Conservation (phyloP, 2,329 filamentous ascomycete species). For the Aspergillus sergii region DNA sequence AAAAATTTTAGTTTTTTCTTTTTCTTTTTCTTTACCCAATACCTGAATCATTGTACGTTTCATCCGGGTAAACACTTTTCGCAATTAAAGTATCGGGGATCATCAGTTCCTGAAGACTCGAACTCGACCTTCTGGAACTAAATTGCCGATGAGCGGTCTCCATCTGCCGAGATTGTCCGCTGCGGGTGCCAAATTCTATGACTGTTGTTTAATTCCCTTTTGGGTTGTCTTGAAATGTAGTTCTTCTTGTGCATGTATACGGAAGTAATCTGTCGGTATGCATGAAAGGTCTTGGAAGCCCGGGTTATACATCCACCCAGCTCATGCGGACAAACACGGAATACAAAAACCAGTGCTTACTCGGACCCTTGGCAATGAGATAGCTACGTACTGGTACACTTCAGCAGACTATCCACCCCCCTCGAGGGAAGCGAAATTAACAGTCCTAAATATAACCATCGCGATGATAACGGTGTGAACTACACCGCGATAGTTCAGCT, state of each 20-base stretch:
- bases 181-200: neutral
- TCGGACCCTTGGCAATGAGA: neutral
- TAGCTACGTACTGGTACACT: neutral
- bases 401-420: neutral
- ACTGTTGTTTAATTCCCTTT: neutral
- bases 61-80: neutral
- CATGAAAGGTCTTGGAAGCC: neutral
- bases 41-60: neutral
- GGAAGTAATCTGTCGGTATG: too few relatives aligned
- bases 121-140: neutral
- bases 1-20: slow-evolving; percentile 12
- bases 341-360: neutral
- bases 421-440: slow-evolving; percentile 16
- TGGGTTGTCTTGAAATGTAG: neutral
- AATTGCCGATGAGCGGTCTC: neutral
- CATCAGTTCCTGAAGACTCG: slow-evolving; percentile 16
- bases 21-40: neutral
- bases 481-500: neutral
- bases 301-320: neutral
- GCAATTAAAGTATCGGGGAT: slow-evolving; percentile 11
- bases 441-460: slow-evolving; percentile 10
- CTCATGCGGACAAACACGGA: neutral
- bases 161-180: slow-evolving; percentile 4
- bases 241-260: neutral
- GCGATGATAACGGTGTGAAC: neutral